A percentile compares a stretch with the other conserved stretches of the same genome.
phyloP scores from a whole-genome alignment of 2,329 filamentous ascomycete genomes.

The Coniochaeta sp. region DNA sequence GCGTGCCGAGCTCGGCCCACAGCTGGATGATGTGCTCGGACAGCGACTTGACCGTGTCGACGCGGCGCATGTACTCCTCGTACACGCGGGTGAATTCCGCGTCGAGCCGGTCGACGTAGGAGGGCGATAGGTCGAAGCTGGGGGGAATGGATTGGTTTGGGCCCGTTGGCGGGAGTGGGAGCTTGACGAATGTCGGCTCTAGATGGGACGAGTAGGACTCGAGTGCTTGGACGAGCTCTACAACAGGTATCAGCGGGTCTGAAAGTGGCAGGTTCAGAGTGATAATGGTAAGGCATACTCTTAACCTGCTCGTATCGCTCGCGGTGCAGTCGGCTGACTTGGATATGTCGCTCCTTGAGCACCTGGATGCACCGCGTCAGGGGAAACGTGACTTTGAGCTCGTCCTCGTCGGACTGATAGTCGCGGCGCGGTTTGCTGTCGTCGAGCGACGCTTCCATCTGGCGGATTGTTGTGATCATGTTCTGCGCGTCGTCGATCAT shows the following conservation, averaged over 20 bases:
- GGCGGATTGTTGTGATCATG: conserved; percentile 77
- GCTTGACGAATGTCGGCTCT: conserved; percentile 78
- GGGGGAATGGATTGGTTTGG: conserved; percentile 70
- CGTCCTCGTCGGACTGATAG: conserved; percentile 52
- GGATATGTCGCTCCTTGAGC: conserved; percentile 79
- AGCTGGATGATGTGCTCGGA: conserved; percentile 85
- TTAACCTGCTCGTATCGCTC: conserved; percentile 94
- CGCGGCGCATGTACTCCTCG: conserved; percentile 85
- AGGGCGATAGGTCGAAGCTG: conserved; percentile 84
- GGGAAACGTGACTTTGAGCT: conserved; percentile 74
- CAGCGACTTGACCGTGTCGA: conserved; percentile 65
- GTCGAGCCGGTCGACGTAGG: conserved; percentile 82
- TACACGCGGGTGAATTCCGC: conserved; percentile 90
- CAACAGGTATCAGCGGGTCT: conserved; percentile 7
- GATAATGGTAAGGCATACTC: conserved; percentile 50
- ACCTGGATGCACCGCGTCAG: conserved; percentile 70
- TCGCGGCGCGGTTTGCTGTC: conserved; percentile 62
- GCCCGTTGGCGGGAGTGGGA: conserved; percentile 76
- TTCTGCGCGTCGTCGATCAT: conserved; percentile 84
- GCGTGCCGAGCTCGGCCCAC: conserved; percentile 92
- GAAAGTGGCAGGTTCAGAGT: conserved; percentile 8
- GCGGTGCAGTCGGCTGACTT: conserved; percentile 74
- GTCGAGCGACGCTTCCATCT: conserved; percentile 89
- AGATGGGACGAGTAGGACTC: conserved; percentile 96
- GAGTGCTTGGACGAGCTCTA: conserved; percentile 87